Percentiles rank a stretch among this genome's conserved stretches.
These are phyloP conservation scores for Trametes maxima DNA, from an alignment of 768 basidiomycete genomes.

Conservation along the genomic window DNA sequence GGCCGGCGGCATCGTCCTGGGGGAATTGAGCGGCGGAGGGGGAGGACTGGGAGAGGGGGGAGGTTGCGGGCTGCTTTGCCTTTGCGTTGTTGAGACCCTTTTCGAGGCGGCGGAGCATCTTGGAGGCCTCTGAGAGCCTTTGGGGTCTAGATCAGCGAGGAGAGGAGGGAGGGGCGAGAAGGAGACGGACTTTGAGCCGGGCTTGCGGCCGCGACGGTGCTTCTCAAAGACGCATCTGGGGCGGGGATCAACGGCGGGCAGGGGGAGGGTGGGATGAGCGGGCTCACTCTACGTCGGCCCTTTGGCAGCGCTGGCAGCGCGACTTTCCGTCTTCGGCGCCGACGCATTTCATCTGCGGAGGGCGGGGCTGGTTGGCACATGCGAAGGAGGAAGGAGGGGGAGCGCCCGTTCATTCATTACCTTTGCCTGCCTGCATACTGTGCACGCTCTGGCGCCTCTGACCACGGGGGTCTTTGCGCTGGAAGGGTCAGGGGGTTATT, in stretches of 20 bases:
- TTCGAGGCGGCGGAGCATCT: constrained; percentile 85
- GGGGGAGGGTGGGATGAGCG: constrained; percentile 20
- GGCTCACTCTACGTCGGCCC: constrained; percentile 73
- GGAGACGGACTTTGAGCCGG: constrained; percentile 76
- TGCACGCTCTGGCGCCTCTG: constrained; percentile 68
- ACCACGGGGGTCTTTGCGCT: constrained; percentile 48
- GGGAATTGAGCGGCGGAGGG: constrained; percentile 25
- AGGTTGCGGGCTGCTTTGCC: constrained; percentile 55
- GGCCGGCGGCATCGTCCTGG: constrained; percentile 26
- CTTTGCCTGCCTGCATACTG: constrained; percentile 85
- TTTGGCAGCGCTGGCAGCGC: constrained; percentile 82
- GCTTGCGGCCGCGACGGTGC: constrained; percentile 85
- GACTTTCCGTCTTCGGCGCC: constrained; percentile 84
- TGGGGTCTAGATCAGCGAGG: constrained; percentile 14
- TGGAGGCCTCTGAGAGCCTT: constrained; percentile 86
- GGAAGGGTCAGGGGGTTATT: not conserved
- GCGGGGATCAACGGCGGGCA: constrained; percentile 7
- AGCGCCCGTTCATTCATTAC: too few relatives aligned
- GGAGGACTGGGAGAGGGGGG: constrained; percentile 38
- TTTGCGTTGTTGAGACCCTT: constrained; percentile 80
- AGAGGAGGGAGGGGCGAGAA: constrained; percentile 16
- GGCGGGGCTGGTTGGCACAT: constrained; percentile 16
- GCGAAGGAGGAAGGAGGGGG: constrained; percentile 14
- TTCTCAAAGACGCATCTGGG: constrained; percentile 84
- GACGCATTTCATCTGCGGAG: constrained; percentile 83